Base-by-base conservation (phyloP, 78 protist species). In the Dictyostelium brefeldianum region DNA sequence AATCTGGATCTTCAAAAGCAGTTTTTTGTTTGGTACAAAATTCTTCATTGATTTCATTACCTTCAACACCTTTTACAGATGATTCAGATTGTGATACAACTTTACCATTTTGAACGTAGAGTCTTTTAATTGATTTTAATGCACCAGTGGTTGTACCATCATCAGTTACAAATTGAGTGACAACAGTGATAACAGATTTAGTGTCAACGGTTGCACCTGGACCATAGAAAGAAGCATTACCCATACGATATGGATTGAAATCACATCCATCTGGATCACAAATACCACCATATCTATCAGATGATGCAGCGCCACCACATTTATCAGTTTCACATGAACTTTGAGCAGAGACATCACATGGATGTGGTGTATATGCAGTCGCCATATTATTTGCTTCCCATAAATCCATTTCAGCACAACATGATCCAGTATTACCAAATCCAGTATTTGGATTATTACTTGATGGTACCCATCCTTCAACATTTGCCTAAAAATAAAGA, bases 241-340 rank as follows among this genome's bases (percentile, higher is more conserved):
- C 97, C 77, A 89, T 64, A 57, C 97, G 91, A 47, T 91, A 95
- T 57, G 97, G 77, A 53, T 95, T 92, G 51, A 56, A 89, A 83
- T 95, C 97, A 65, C 97, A 95, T 36, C 97, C 97, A 57, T 91
- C 94, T 65, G 94, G 90, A 59, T 95, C 97, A 67, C 97, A 95
- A 18, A 79, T 48, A 25, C 95, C 83, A 36, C 41, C 65, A 79
- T 87, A 94, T 56, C 96, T 65, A 62, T 94, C n/a, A 0, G 81
- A 46, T 12, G 85, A 80, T 1, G 69, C 54, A 22, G 82, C 47
- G 20, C 85, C 92, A 53, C 95, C 83, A 78, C 96, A 87, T 8
- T 1, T 12, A 29, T 73, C 79, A 56, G 54, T 89, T 5, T 57
- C 22, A 53, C 97, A 95, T n/a, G 89, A 53, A 12, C 29, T 47